These are phyloP conservation scores for Isoetes taiwanensis DNA, from an alignment of 75 land plant species.

Conservation along the genomic window DNA sequence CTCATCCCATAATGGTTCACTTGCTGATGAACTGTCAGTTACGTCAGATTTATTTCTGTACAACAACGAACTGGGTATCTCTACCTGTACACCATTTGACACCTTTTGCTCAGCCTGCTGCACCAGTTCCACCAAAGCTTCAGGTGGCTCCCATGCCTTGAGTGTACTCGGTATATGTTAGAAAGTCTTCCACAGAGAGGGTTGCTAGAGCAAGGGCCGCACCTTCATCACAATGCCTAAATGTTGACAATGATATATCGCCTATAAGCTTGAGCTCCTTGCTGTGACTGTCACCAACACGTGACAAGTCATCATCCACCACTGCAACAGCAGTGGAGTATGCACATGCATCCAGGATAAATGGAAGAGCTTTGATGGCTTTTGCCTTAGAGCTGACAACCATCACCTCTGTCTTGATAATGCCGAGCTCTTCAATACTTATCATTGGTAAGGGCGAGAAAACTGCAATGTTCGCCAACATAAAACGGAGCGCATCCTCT, in stretches of 20 bases:
- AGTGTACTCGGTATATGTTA: constrained; percentile 45
- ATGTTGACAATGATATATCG: constrained; percentile 59
- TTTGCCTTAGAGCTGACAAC: constrained; percentile 29
- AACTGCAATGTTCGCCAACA: constrained; percentile 48
- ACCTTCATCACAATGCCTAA: constrained; percentile 40
- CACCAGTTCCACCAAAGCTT: constrained; percentile 28
- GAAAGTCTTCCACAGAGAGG: constrained; percentile 61
- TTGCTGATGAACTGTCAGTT: too few relatives aligned
- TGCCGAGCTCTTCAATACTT: constrained; percentile 48
- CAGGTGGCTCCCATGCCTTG: constrained; percentile 56
- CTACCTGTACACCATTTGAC: too few relatives aligned
- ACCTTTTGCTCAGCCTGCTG: constrained; percentile 29
- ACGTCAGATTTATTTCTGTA: too few relatives aligned
- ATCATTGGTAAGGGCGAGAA: constrained; percentile 55
- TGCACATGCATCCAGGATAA: constrained; percentile 26
- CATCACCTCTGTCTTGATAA: constrained; percentile 32
- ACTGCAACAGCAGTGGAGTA: constrained; percentile 56
- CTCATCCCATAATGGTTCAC: too few relatives aligned
- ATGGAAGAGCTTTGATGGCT: constrained; percentile 30
- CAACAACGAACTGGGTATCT: too few relatives aligned
- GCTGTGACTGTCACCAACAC: background rate
- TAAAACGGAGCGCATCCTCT: constrained; percentile 57
- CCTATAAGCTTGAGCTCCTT: constrained; percentile 40
- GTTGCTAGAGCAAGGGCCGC: constrained; percentile 53
- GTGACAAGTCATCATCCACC: constrained; percentile 15